Conservation (phyloP, 2,329 filamentous ascomycete genomes). For the Colletotrichum filicis region DNA sequence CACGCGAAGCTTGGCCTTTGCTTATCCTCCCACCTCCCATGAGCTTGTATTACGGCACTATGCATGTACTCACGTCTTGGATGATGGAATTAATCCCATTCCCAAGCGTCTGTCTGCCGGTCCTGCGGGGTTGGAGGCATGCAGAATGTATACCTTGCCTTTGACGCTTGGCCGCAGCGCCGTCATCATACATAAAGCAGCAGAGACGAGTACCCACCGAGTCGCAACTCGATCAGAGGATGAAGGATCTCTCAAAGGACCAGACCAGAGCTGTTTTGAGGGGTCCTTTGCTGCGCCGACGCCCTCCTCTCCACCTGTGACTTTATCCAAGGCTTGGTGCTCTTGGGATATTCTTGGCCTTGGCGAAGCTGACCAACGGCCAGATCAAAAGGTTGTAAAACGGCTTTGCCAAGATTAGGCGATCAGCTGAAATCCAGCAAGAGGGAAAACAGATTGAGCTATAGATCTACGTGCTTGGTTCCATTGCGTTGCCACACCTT, state of each 20-base stretch:
- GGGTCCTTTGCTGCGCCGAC: conserved; percentile 16
- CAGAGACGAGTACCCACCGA: neutral
- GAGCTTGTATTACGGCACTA: conserved; percentile 31
- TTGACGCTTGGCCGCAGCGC: neutral
- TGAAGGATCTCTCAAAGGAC: neutral
- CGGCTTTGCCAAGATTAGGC: conserved; percentile 8
- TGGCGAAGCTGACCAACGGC: conserved; percentile 20
- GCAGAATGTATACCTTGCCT: conserved; percentile 6
- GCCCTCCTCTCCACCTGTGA: conserved; percentile 19
- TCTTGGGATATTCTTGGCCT: conserved; percentile 23
- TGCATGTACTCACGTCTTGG: conserved; percentile 30
- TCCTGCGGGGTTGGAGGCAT: neutral
- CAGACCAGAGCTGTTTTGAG: neutral
- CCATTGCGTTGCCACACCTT: conserved; percentile 3
- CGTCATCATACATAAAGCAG: conserved; percentile 22
- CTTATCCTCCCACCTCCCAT: conserved; percentile 1
- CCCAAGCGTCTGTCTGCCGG: neutral
- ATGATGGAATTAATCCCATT: conserved; percentile 26
- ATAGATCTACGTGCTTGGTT: neutral
- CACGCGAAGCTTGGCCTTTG: conserved; percentile 9
- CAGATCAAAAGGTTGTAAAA: neutral
- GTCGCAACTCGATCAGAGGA: conserved; percentile 3
- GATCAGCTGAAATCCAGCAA: neutral
- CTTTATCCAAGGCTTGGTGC: conserved; percentile 8
- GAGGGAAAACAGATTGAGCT: neutral